These are phyloP conservation scores for Cladosporium sp. DNA, from an alignment of 2,329 filamentous ascomycete species.

Conservation along the genomic window DNA sequence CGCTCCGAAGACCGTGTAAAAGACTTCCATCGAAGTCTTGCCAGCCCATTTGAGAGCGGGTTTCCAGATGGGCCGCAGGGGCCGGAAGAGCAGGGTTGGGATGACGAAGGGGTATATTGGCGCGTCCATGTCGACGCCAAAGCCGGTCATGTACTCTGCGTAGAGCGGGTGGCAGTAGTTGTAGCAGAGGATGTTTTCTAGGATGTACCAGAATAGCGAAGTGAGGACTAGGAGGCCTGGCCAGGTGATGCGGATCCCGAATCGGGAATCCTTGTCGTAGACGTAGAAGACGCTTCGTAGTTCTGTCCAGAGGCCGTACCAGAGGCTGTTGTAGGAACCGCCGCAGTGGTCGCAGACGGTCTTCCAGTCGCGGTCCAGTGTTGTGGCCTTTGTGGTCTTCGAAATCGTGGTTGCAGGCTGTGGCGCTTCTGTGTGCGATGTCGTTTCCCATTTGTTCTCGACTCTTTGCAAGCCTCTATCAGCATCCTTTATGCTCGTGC, in stretches of 20 bases:
- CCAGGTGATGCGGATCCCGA: conserved; percentile 40
- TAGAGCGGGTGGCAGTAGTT: conserved; percentile 54
- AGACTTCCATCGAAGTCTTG: neutral
- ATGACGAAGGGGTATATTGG: conserved; percentile 58
- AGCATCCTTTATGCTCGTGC: conserved; percentile 46
- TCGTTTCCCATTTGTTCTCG: conserved; percentile 41
- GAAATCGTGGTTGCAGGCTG: neutral
- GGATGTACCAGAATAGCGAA: conserved; percentile 50
- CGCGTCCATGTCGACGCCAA: conserved; percentile 52
- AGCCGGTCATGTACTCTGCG: conserved; percentile 50
- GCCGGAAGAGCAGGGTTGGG: conserved; percentile 54
- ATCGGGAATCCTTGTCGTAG: conserved; percentile 21
- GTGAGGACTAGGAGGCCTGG: conserved; percentile 43
- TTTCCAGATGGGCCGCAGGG: conserved; percentile 38
- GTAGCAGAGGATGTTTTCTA: conserved; percentile 29
- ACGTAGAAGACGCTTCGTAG: conserved; percentile 33
- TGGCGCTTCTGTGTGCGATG: neutral
- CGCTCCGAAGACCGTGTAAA: conserved; percentile 16
- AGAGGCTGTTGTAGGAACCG: conserved; percentile 29
- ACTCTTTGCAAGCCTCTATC: conserved; percentile 45
- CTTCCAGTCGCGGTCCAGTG: neutral
- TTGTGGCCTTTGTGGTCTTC: neutral
- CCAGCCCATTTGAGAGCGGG: conserved; percentile 30
- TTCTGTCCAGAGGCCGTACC: conserved; percentile 33
- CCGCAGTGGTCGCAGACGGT: conserved; percentile 30